Evolutionary conservation across 345 rosid species (phyloP).

Genomic region (Populus pruinosa): DNA sequence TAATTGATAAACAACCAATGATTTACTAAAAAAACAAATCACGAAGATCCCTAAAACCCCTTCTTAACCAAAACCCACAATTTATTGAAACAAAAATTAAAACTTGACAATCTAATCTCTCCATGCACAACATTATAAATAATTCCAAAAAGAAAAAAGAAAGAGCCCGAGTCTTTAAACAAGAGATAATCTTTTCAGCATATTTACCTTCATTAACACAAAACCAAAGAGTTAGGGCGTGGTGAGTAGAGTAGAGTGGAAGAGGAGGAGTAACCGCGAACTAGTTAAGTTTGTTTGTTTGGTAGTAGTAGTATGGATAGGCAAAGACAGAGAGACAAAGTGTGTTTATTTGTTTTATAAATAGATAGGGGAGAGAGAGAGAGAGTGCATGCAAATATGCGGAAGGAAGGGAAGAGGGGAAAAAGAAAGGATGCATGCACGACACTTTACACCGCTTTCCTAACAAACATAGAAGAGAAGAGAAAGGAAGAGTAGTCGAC

Average conservation of each 20-base stretch:
- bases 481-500: background rate
- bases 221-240: background rate
- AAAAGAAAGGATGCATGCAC: background rate
- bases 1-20: background rate
- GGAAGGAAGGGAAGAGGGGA: background rate
- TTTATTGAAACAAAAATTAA: background rate
- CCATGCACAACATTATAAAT: background rate
- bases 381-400: background rate
- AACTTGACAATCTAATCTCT: background rate
- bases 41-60: constrained; percentile 8
- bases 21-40: background rate
- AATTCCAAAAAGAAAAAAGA: background rate
- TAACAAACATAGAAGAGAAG: background rate
- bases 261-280: background rate
- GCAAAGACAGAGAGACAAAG: background rate
- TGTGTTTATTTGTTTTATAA: background rate
- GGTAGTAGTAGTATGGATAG: background rate
- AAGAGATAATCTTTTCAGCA: background rate
- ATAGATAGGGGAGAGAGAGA: background rate
- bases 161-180: background rate
- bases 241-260: background rate
- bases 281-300: background rate
- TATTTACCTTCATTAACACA: background rate
- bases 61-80: constrained; percentile 1
- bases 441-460: background rate